Percentiles rank a stretch among this genome's conserved stretches.
phyloP scores from a whole-genome alignment of 805 yeast species.

The Candida sphagnicola region DNA sequence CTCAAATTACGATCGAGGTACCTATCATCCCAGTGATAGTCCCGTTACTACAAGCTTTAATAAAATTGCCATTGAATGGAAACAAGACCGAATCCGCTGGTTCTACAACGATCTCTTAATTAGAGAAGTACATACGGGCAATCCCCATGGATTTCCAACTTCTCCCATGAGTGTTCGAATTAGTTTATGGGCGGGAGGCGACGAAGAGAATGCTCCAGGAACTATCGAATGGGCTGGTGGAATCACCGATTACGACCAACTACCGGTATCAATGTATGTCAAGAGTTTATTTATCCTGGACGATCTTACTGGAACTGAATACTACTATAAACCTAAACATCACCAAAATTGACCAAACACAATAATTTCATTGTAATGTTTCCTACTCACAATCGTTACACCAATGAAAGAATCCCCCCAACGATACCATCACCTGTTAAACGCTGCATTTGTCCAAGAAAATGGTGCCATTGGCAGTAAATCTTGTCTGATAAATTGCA shows the following conservation, averaged over 20 bases:
- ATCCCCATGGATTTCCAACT: constrained; percentile 27
- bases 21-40: constrained; percentile 19
- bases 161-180: constrained; percentile 34
- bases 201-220: constrained; percentile 26
- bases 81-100: constrained; percentile 27
- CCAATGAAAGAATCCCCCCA: too few species aligned
- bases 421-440: too few species aligned
- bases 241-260: constrained; percentile 21
- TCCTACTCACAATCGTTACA: too few species aligned
- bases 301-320: constrained; percentile 25
- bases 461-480: too few species aligned
- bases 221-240: constrained; percentile 43
- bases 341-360: neutral
- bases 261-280: constrained; percentile 32
- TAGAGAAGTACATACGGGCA: constrained; percentile 16
- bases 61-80: constrained; percentile 36
- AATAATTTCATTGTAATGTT: too few species aligned
- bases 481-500: too few species aligned
- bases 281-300: constrained; percentile 20
- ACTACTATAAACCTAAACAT: constrained; percentile 18
- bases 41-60: constrained; percentile 23
- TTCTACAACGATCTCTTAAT: constrained; percentile 22
- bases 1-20: constrained; percentile 31
- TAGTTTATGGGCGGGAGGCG: constrained; percentile 44
- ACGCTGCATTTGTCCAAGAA: too few species aligned